phyloP scores from a whole-genome alignment of 1,284 basidiomycete genomes.

The Somion occarium region DNA sequence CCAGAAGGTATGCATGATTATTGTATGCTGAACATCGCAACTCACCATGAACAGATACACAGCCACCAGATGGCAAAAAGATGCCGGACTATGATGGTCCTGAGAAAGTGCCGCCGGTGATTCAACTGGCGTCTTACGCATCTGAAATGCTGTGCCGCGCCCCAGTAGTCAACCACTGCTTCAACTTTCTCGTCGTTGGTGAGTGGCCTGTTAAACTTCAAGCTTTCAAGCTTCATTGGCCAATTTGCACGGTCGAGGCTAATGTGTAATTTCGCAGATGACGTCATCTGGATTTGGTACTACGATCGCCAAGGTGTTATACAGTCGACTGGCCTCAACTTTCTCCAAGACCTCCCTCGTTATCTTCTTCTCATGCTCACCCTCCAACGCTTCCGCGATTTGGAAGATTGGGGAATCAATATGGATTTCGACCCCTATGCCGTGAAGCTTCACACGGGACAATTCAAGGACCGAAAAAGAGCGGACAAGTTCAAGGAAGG shows the following conservation, averaged over 20 bases:
- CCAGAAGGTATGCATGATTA: no score
- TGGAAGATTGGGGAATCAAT: not conserved
- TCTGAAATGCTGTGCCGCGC: not conserved
- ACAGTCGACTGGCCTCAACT: constrained; percentile 21
- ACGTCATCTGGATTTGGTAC: constrained; percentile 22
- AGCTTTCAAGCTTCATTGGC: not conserved
- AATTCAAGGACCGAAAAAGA: no score
- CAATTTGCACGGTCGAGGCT: no score
- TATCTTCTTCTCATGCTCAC: constrained; percentile 27
- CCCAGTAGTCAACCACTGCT: not conserved
- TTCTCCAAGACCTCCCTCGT: constrained; percentile 26
- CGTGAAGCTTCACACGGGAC: no score
- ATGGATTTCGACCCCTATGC: not conserved
- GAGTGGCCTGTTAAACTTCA: not conserved
- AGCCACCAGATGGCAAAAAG: no score
- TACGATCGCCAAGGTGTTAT: constrained; percentile 25
- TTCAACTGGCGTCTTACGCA: not conserved
- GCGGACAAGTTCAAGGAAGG: no score
- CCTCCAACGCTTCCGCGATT: not conserved
- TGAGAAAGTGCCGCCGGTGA: not conserved
- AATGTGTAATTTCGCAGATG: no score
- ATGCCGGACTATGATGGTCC: no score
- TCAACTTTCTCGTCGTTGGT: not conserved
- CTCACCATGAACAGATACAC: no score
- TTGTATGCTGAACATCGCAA: no score